A percentile compares a stretch with the other conserved stretches of the same genome.
Evolutionary conservation across 805 yeast species (phyloP).

Genomic region (Candida methanosorbosa): DNA sequence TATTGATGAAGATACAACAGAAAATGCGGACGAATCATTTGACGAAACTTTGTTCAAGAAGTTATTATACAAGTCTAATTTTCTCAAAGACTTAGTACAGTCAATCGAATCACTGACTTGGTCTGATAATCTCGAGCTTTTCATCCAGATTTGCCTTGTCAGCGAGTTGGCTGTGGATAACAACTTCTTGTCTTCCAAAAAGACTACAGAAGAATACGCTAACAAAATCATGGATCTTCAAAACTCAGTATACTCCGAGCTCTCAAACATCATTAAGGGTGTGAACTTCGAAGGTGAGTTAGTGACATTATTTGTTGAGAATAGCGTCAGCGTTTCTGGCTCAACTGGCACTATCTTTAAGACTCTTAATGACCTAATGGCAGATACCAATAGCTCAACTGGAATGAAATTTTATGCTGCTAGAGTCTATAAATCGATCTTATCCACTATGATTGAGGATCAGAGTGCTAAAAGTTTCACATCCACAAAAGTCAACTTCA

Average conservation of each 20-base stretch:
- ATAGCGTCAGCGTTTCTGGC: background rate
- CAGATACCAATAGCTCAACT: background rate
- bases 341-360: background rate
- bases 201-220: conserved; percentile 4
- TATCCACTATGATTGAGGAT: conserved; percentile 23
- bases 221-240: conserved; percentile 6
- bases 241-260: background rate
- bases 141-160: conserved; percentile 21
- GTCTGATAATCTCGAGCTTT: too few relatives aligned
- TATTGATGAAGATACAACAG: background rate
- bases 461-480: conserved; percentile 17
- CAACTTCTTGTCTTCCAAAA: conserved; percentile 17
- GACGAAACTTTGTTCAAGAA: background rate
- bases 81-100: conserved; percentile 1
- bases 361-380: conserved; percentile 1
- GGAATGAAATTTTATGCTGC: conserved; percentile 19
- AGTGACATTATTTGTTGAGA: background rate
- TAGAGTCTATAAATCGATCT: conserved; percentile 23
- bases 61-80: background rate
- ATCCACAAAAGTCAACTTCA: conserved; percentile 25
- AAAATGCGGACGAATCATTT: background rate
- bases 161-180: conserved; percentile 31
- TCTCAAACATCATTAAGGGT: background rate
- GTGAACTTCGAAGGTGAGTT: background rate
- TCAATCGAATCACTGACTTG: too few relatives aligned